Percentiles rank a stretch among this genome's conserved stretches.
These are phyloP conservation scores for Beauveria sp. DNA, from an alignment of 2,329 filamentous ascomycete species.

Conservation along the genomic window DNA sequence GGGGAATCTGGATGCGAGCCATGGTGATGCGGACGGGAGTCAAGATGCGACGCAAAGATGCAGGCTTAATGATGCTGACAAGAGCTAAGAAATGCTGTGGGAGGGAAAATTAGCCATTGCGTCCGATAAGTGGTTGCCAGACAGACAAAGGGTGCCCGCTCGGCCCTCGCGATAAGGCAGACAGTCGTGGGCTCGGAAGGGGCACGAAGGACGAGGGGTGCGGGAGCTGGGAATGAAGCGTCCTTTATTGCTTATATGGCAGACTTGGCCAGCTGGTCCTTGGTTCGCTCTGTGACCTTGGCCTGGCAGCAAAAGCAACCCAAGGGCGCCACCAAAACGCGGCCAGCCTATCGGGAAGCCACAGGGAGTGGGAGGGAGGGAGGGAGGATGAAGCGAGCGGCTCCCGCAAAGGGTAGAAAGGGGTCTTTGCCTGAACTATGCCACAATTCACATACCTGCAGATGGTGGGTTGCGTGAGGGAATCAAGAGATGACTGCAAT, in stretches of 20 bases:
- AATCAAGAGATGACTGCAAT: neutral
- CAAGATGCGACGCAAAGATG: constrained; percentile 6
- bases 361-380: neutral
- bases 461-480: neutral
- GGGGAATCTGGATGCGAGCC: constrained; percentile 85
- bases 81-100: neutral
- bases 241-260: neutral
- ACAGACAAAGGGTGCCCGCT: neutral
- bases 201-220: neutral
- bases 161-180: neutral
- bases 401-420: neutral
- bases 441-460: constrained; percentile 4
- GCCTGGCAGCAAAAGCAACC: neutral
- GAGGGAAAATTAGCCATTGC: neutral
- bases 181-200: neutral
- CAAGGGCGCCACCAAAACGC: constrained; percentile 1
- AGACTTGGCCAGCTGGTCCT: neutral
- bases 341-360: neutral
- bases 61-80: neutral
- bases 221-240: neutral
- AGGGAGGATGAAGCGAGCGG: neutral
- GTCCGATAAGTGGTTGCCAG: neutral
- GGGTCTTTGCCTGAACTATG: neutral
- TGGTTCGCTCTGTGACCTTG: constrained; percentile 1
- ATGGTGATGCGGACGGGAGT: constrained; percentile 36